Evolutionary conservation across 1,139 yeast species (phyloP), one percentile per base, ranked within the genome.

Genomic region (Eremothecium gossypii): DNA sequence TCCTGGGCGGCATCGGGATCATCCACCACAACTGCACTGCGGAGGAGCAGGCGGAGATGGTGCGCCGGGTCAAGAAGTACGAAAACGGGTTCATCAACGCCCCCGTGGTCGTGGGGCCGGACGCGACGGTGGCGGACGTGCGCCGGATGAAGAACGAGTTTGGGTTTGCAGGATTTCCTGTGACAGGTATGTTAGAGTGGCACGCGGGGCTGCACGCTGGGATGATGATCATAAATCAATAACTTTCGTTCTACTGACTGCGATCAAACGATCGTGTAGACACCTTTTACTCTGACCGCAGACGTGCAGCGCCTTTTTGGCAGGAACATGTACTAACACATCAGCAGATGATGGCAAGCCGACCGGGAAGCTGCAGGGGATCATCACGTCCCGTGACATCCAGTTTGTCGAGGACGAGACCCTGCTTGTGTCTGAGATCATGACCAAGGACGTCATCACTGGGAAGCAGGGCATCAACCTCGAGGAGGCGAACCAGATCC

Each of bases 211-310:
- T 17, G 23, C 23, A 17, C 23, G 23, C 23, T 17, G 23, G 6
- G 5, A 65, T 81, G 94, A 84, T 83, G 94, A 78, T 71, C 67
- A 65, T 64, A 57, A 55, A 51, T 53, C 65, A 65, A 72, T 85
- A 87, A 91, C 97, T 91, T 91, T 91, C 98, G 97, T 91, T 91
- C 98, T 91, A 83, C 98, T 95, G 96, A 82, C 61, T 66, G 58
- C 66, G 94, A 83, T 85, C 93, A 81, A 80, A 83, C 95, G 94
- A 89, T 84, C 95, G 76, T 86, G 96, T 69, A 95, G 96, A 87
- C 53, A 77, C 70, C 55, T 54, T 68, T 62, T 30, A 27, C 23
- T 40, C 26, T 29, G 20, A 41, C 10, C 7, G 10, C 27, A 23
- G 30, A 36, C 30, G n/a, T 39, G 39, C 30, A 29, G 31, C 13